Evolutionary conservation across 148 eudicot species (phyloP), one percentile per base, ranked within the genome.

Genomic region (Arbutus unedo): DNA sequence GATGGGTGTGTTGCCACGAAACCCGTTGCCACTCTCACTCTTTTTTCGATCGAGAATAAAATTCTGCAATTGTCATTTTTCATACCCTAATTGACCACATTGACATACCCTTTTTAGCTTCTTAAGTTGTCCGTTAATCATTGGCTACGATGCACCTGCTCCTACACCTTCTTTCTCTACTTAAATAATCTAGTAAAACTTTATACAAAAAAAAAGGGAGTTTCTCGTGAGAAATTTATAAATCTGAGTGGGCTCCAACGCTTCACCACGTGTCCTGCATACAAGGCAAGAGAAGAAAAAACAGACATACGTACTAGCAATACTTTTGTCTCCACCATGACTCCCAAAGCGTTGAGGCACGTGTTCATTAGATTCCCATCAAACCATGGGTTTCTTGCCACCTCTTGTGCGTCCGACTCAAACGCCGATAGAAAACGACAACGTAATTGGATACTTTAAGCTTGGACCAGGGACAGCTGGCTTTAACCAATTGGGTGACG

Each of bases 401-500:
- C 60, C 44, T 67, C 45, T 25, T 8, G 44, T 23, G 44, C 31
- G 60, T 14, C 44, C 44, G 6, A 50, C 21, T 41, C 15, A 51
- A 53, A 21, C 23, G 3, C 41, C 57, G 11, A 50, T 31, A 4
- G 3, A 50, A 76, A 23, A 50, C 31, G 78, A 76, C 57, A 41
- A n/a, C 4, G 57, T 44, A 9, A 43, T 6, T 21, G 21, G 16
- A 11, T 21, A 1, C 43, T 62, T 21, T 64, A 41, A 23, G 16
- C 50, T 76, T 76, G 23, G 45, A 50, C 62, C 47, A 25, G 19
- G 60, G 71, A 55, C 74, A 64, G 82, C 14, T 16, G 74, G 50
- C 83, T 9, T 11, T 6, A 41, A 31, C 4, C 60, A 50, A 79
- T 45, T 79, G 82, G 79, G 19, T 23, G 59, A 76, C 79, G 79